A percentile compares a stretch with the other conserved stretches of the same genome.
phyloP scores from a whole-genome alignment of 345 rosid species.

The Syzygium grande region DNA sequence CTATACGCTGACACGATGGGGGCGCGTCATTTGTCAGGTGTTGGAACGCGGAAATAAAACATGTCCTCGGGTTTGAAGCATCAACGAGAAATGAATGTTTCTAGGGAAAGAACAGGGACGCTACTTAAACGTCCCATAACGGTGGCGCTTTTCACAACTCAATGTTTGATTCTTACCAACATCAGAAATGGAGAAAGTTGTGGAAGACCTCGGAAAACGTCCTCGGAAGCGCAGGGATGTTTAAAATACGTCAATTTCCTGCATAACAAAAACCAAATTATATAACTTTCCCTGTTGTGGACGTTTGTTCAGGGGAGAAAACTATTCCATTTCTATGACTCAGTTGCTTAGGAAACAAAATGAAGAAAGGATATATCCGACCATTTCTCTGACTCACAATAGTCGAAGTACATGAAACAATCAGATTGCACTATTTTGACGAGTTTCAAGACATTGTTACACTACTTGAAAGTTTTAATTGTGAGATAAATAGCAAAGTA shows the following conservation, averaged over 20 bases:
- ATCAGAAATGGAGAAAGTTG: background rate
- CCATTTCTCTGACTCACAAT: background rate
- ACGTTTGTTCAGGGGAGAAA: background rate
- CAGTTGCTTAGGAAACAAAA: background rate
- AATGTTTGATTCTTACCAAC: background rate
- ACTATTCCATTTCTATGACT: background rate
- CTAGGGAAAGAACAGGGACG: background rate
- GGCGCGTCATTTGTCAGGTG: background rate
- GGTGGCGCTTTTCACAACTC: background rate
- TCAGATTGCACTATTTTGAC: background rate
- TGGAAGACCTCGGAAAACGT: background rate
- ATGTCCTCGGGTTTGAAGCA: too few relatives aligned
- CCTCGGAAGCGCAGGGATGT: background rate
- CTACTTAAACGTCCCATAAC: background rate
- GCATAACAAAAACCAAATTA: background rate
- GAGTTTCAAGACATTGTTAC: background rate
- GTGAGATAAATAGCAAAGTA: too few relatives aligned
- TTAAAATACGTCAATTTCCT: background rate
- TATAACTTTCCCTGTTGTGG: rapidly evolving
- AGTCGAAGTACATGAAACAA: background rate
- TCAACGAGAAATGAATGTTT: background rate
- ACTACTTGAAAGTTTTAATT: background rate
- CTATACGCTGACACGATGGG: background rate
- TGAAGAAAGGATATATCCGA: background rate
- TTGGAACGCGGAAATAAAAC: too few relatives aligned